A percentile compares a stretch with the other conserved stretches of the same genome.
Evolutionary conservation across 1,284 basidiomycete genomes (phyloP).

Genomic region (Cystobasidium sp.): DNA sequence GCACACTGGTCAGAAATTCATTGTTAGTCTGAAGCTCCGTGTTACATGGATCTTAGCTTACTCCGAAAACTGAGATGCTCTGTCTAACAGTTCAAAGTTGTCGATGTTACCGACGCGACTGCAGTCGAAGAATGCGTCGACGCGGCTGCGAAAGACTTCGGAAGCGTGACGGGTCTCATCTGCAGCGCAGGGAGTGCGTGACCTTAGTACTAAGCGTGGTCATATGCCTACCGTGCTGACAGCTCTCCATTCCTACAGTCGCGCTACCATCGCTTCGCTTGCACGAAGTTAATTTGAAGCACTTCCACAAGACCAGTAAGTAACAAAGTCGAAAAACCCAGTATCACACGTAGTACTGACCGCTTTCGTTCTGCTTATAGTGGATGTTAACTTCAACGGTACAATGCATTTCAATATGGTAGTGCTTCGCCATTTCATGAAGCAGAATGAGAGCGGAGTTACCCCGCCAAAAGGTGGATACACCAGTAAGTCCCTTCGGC

Average conservation of each 20-base stretch:
- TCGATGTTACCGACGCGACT: slow-evolving; percentile 33
- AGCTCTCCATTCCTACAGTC: slow-evolving; percentile 1
- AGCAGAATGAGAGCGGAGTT: slow-evolving; percentile 34
- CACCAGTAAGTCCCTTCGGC: slow-evolving; percentile 10
- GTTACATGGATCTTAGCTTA: neutral
- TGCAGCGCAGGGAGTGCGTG: slow-evolving; percentile 34
- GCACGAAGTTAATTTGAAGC: slow-evolving; percentile 40
- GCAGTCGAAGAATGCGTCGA: slow-evolving; percentile 32
- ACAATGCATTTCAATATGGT: slow-evolving; percentile 33
- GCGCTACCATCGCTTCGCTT: slow-evolving; percentile 32
- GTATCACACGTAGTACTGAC: too few relatives aligned
- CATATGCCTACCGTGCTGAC: neutral
- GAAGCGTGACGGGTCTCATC: slow-evolving; percentile 20
- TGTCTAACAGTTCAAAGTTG: slow-evolving; percentile 29
- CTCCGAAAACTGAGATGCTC: neutral
- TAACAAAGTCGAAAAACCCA: too few relatives aligned
- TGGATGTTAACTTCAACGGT: slow-evolving; percentile 39
- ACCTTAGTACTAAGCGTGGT: neutral
- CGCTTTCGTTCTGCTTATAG: too few relatives aligned
- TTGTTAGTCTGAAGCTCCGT: neutral
- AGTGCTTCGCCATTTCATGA: slow-evolving; percentile 37
- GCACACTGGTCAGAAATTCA: slow-evolving; percentile 17
- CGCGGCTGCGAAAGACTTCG: slow-evolving; percentile 13
- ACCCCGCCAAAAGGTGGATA: slow-evolving; percentile 37
- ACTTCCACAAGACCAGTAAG: slow-evolving; percentile 30